Evolutionary conservation across 345 rosid genomes (phyloP), one percentile per base, ranked within the genome.

Genomic region (Aethionema arabicum): DNA sequence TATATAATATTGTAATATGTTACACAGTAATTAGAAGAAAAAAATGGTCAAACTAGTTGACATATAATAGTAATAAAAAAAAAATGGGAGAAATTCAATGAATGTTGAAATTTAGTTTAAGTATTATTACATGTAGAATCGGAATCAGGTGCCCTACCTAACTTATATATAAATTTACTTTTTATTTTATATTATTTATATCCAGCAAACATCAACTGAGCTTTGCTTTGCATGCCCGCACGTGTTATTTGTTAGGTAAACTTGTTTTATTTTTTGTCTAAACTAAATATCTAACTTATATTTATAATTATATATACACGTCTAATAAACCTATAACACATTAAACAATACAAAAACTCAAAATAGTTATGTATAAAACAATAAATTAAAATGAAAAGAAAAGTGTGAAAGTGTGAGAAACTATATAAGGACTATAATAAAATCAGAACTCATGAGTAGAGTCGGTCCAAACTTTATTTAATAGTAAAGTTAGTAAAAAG

Each of bases 131-230:
- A 72, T 21, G 44, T 21, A 72, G 58, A 72, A 72, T 52, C 40
- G 39, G 76, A 52, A 65, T 72, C 71, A 65, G 76, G 76, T 65
- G 67, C 71, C 67, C 46, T 52, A 45, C 70, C 62, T 52, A 65
- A 46, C 32, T 43, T 52, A 6, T 33, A 21, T 21, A 21, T 21
- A 21, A 1, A 21, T 21, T 1, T 21, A 21, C 27, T 21, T 65
- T 52, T 70, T 50, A 37, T 63, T 58, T 50, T 59, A 53, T 57
- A 50, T 50, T 59, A 58, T 44, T 65, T 9, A 39, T 40, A 3
- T 3, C 10, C 8, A 12, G 32, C 51, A 37, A 52, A 37, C 30
- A 31, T 21, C 57, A 54, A 54, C 38, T 36, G 43, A 48, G 58
- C 48, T 48, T 47, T 29, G 0, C 40, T 32, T 10, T 62, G 62